Evolutionary conservation across 2,329 filamentous ascomycete species (phyloP).

Genomic region (Penicillium sp.): DNA sequence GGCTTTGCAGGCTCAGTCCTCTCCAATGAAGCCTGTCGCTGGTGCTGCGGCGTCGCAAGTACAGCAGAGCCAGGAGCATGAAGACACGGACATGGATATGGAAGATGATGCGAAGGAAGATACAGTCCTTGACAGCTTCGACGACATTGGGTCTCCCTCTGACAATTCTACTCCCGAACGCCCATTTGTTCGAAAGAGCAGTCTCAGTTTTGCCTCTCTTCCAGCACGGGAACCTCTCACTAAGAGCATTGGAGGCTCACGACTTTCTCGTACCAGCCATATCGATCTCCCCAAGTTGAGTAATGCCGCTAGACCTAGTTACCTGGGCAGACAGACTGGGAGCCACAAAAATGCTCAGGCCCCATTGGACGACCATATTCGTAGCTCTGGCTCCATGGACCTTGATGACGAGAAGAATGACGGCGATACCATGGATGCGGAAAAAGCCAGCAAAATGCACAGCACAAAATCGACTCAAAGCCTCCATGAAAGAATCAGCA

Average conservation of each 20-base stretch:
- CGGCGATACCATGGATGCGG: slow-evolving; percentile 48
- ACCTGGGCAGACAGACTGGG: slow-evolving; percentile 70
- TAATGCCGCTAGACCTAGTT: slow-evolving; percentile 62
- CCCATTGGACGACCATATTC: slow-evolving; percentile 43
- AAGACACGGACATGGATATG: slow-evolving; percentile 15
- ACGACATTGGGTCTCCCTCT: slow-evolving; percentile 50
- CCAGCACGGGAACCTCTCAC: slow-evolving; percentile 85
- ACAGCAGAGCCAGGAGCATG: background rate
- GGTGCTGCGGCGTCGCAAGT: slow-evolving; percentile 3
- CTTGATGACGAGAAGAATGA: slow-evolving; percentile 58
- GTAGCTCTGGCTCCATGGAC: slow-evolving; percentile 48
- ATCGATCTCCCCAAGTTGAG: slow-evolving; percentile 59
- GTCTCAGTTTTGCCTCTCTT: slow-evolving; percentile 88
- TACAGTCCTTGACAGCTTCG: slow-evolving; percentile 38
- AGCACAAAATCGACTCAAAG: slow-evolving; percentile 92
- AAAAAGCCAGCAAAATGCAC: slow-evolving; percentile 60
- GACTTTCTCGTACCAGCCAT: slow-evolving; percentile 75
- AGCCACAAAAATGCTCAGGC: slow-evolving; percentile 49
- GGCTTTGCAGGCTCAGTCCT: slow-evolving; percentile 9
- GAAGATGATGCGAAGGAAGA: slow-evolving; percentile 31
- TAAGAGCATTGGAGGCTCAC: slow-evolving; percentile 72
- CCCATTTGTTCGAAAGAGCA: slow-evolving; percentile 84
- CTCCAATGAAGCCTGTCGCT: slow-evolving; percentile 16
- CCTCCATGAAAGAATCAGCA: slow-evolving; percentile 87
- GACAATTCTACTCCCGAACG: slow-evolving; percentile 52